A percentile compares a stretch with the other conserved stretches of the same genome.
phyloP scores from a whole-genome alignment of 2,329 filamentous ascomycete genomes.

The Chaetomiaceae sp. region DNA sequence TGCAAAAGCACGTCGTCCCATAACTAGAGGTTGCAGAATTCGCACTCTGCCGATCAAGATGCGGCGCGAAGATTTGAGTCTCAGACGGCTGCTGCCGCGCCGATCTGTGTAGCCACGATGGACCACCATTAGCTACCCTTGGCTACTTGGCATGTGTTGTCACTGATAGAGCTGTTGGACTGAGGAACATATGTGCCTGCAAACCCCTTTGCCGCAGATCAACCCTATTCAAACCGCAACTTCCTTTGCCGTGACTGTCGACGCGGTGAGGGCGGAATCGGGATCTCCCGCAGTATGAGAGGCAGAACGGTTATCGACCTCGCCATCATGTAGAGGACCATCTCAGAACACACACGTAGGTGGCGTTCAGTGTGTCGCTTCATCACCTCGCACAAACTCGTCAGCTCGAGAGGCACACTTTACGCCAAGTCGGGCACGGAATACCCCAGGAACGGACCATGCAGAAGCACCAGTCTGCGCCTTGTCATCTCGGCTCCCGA shows the following conservation, averaged over 20 bases:
- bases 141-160: conserved; percentile 11
- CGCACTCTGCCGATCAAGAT: not conserved
- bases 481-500: not conserved
- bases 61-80: not conserved
- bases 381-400: conserved; percentile 4
- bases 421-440: conserved; percentile 8
- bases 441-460: conserved; percentile 1
- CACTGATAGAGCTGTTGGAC: not conserved
- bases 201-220: not conserved
- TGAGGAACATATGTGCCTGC: not conserved
- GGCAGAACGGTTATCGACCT: too few species aligned
- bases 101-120: too few species aligned
- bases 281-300: too few species aligned
- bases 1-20: not conserved
- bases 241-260: too few species aligned
- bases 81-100: conserved; percentile 2
- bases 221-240: not conserved
- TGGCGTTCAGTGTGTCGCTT: conserved; percentile 4
- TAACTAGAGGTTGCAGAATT: not conserved
- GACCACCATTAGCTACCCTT: not conserved
- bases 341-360: conserved; percentile 1
- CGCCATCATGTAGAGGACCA: too few species aligned
- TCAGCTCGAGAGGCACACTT: not conserved
- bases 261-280: too few species aligned
- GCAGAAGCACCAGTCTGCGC: not conserved